Percentiles rank a stretch among this genome's conserved stretches.
phyloP scores from a whole-genome alignment of 2,329 filamentous ascomycete genomes.

The Hyphodiscus sp. region DNA sequence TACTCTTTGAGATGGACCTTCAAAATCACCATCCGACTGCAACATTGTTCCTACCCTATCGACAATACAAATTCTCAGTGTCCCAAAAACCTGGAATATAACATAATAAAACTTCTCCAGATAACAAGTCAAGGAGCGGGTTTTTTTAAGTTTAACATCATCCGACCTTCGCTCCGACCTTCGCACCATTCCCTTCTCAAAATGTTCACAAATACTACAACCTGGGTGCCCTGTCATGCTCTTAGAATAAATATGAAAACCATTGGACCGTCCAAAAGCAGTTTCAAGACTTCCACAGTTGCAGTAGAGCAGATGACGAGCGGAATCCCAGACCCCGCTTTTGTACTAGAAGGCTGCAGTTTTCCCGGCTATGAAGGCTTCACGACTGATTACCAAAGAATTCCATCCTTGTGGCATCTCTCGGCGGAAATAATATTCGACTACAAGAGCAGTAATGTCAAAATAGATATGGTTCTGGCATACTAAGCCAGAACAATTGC shows the following conservation, averaged over 20 bases:
- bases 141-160: not conserved
- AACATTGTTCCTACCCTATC: no score
- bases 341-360: conserved; percentile 26
- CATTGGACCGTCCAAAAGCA: not conserved
- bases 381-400: not conserved
- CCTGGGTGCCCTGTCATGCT: not conserved
- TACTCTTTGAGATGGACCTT: no score
- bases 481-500: not conserved
- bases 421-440: conserved; percentile 33
- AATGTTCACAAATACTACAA: not conserved
- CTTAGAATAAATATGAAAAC: conserved; percentile 26
- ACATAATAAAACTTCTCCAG: no score
- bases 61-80: no score
- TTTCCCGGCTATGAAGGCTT: conserved; percentile 16
- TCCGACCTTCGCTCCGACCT: not conserved
- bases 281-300: not conserved
- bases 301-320: not conserved
- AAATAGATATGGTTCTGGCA: conserved; percentile 2
- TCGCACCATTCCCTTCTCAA: not conserved
- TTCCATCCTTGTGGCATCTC: not conserved
- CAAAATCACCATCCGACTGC: no score
- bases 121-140: not conserved
- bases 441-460: conserved; percentile 37
- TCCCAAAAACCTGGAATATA: no score
- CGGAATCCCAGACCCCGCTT: conserved; percentile 21